Conservation (phyloP, 1,284 basidiomycete genomes). For the Cystobasidiaceae sp. region DNA sequence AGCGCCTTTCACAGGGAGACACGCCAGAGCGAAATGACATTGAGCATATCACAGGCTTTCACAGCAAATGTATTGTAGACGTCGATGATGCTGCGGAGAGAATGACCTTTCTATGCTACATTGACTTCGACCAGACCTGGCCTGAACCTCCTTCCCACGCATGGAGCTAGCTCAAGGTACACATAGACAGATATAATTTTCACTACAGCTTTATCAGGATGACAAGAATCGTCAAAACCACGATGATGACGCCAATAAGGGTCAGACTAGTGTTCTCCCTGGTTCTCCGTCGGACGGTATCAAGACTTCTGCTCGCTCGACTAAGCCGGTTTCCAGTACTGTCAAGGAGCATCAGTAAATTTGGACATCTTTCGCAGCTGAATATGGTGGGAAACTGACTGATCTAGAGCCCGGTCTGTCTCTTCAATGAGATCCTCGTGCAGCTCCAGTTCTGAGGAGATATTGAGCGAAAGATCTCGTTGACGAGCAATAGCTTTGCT, state of each 20-base stretch:
- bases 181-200: too few species aligned
- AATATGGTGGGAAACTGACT: neutral
- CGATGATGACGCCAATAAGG: constrained; percentile 34
- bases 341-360: neutral
- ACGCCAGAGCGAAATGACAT: too few species aligned
- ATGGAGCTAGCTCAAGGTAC: too few species aligned
- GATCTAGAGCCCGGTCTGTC: constrained; percentile 40
- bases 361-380: neutral
- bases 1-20: too few species aligned
- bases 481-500: constrained; percentile 41
- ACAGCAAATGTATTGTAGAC: too few species aligned
- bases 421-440: constrained; percentile 40
- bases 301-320: constrained; percentile 35
- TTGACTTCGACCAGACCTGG: too few species aligned
- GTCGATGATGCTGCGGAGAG: too few species aligned
- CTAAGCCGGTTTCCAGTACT: constrained; percentile 37
- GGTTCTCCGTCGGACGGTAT: constrained; percentile 36
- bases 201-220: constrained; percentile 25
- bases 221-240: constrained; percentile 31
- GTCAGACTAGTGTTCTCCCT: constrained; percentile 35
- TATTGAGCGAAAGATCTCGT: constrained; percentile 39
- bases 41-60: too few species aligned
- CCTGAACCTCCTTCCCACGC: too few species aligned
- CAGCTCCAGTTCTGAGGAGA: constrained; percentile 41
- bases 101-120: too few species aligned